Percentiles rank a stretch among this genome's conserved stretches.
phyloP scores from a whole-genome alignment of 2,329 filamentous ascomycete genomes.

The Clonostachys rosea region DNA sequence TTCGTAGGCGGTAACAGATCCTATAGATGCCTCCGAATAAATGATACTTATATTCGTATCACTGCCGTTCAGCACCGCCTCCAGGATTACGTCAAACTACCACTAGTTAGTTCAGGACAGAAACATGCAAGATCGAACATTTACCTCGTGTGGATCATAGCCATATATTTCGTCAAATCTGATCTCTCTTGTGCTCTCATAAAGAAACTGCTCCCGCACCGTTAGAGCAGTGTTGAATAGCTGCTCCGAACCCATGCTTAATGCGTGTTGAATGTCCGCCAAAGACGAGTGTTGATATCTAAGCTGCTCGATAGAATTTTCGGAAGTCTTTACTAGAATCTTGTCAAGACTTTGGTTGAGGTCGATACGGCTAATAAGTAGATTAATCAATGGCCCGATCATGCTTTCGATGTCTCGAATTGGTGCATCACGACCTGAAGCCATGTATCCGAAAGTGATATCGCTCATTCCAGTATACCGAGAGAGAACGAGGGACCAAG shows the following conservation, averaged over 20 bases:
- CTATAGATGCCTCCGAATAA: no score
- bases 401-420: slow-evolving; percentile 40
- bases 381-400: slow-evolving; percentile 49
- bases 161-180: no score
- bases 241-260: slow-evolving; percentile 1
- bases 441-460: slow-evolving; percentile 48
- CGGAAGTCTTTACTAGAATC: slow-evolving; percentile 31
- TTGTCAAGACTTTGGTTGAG: slow-evolving; percentile 14
- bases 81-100: no score
- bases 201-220: slow-evolving; percentile 4
- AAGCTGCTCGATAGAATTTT: slow-evolving; percentile 37
- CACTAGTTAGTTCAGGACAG: no score
- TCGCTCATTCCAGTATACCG: slow-evolving; percentile 38
- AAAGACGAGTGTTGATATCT: slow-evolving; percentile 8
- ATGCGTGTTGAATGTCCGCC: slow-evolving; percentile 5
- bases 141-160: no score
- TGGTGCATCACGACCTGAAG: slow-evolving; percentile 48
- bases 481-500: slow-evolving; percentile 45
- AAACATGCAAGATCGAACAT: no score
- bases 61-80: no score
- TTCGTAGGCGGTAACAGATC: no score
- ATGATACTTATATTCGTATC: no score
- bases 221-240: slow-evolving; percentile 9
- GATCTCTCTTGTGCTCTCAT: neutral
- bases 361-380: slow-evolving; percentile 43